Evolutionary conservation across 345 rosid genomes (phyloP).

Genomic region (Eucalyptus melliodora): DNA sequence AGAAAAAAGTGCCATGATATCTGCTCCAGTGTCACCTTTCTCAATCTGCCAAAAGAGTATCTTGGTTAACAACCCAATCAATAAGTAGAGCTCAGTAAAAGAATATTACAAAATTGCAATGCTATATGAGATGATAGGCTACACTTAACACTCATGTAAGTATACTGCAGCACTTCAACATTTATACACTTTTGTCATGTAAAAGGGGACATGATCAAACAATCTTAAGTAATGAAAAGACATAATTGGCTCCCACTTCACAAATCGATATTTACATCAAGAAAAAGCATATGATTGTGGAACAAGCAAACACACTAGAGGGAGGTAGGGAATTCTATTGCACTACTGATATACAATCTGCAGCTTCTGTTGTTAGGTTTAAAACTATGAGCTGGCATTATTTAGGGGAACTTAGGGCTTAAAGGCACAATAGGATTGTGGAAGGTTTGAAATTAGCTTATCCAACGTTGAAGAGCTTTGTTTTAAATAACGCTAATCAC

Average conservation of each 20-base stretch:
- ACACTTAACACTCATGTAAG: neutral
- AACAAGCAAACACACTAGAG: neutral
- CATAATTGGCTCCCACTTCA: neutral
- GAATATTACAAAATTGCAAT: neutral
- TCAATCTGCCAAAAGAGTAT: constrained; percentile 26
- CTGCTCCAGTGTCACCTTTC: constrained; percentile 13
- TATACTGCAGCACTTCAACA: neutral
- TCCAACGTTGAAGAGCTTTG: neutral
- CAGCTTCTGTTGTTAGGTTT: neutral
- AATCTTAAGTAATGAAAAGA: neutral
- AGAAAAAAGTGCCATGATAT: constrained; percentile 52
- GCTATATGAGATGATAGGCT: neutral
- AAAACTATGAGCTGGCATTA: neutral
- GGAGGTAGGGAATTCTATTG: neutral
- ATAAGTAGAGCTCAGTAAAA: neutral
- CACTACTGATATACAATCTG: neutral
- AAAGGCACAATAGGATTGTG: neutral
- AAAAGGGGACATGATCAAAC: neutral
- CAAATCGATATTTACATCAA: neutral
- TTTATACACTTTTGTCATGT: neutral
- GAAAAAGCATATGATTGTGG: neutral
- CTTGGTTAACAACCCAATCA: neutral
- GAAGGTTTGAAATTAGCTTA: neutral
- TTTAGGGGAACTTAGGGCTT: neutral
- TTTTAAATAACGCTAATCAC: neutral